Base-by-base conservation (phyloP, 2,329 filamentous ascomycete genomes). In the Exophiala sp. region DNA sequence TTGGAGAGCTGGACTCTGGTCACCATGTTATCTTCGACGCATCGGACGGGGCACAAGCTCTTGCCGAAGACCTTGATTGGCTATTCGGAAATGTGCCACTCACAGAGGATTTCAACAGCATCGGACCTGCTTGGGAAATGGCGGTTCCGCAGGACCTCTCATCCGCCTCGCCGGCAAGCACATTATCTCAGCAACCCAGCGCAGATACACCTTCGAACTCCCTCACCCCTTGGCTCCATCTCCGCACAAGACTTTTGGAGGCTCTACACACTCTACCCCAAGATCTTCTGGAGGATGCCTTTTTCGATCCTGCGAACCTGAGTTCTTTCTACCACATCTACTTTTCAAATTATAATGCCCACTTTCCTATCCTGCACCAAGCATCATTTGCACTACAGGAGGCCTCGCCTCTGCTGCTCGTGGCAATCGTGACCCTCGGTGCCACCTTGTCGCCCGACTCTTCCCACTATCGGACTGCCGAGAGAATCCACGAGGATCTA, bases 301-400 rank as follows among this genome's bases (percentile, higher is more conserved):
- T 63, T 24, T 63, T 63, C 38, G 53, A 60, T 18, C 56, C 60
- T 1, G 47, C 45, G 3, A 62, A 60, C 30, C 43, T 63, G 1
- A 49, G 49, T 5, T 34, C 48, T 7, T 63, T 63, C 39, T 61
- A 50, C 46, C 51, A 61, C 34, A 41, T 60, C 8, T 63, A 63
- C 38, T 63, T 63, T 38, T 49, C 52, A 19, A 62, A 62, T 47
- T 63, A 63, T 29, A 58, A 63, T 42, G 54, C 62, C 4, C 62
- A 63, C 50, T 63, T 63, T 50, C 62, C 62, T 1, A 63, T 63
- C 21, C 11, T 63, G 19, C 60, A 63, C 43, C 43, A 51, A 43
- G 48, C 60, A 7, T 62, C 60, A 2, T 48, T 63, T 8, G 29
- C 54, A 16, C 51, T 54, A 11, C 40, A 55, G 3, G 54, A 53